Base-by-base conservation (phyloP, 257 asterid genomes). In the Paulownia fortunei region DNA sequence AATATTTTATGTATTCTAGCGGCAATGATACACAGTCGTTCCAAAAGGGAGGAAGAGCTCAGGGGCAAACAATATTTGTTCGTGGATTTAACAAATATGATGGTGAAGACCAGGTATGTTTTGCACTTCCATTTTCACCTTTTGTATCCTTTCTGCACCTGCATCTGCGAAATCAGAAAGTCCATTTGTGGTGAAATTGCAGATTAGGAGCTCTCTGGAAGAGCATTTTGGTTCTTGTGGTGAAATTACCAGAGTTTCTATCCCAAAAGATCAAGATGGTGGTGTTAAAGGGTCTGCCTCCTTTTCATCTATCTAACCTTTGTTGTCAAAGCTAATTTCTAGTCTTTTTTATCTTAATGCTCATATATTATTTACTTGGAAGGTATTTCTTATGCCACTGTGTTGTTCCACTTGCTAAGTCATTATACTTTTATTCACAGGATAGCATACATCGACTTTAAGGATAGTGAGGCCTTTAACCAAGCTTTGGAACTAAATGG, bases 161-260 rank as follows among this genome's bases (percentile, higher is more conserved):
- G 42, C 23, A 5, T 15, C 27, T 67, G 21, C n/a, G n/a, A n/a
- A n/a, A n/a, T n/a, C n/a, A n/a, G n/a, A n/a, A n/a, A n/a, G n/a
- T n/a, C n/a, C n/a, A n/a, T n/a, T n/a, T n/a, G n/a, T n/a, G n/a
- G n/a, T 6, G 49, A 21, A 52, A 4, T 63, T 86, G 49, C 95
- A 94, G 99, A 82, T 86, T 55, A 92, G 85, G 86, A 87, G 78
- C 72, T 82, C 89, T 26, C 82, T 94, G 58, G 81, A 89, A 71
- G 91, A 85, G 51, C 93, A 86, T 85, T 94, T 94, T 84, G 87
- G 84, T 26, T 76, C 87, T 64, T 94, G 97, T 80, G 98, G 98
- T 32, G 94, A 89, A 76, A 88, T 94, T 56, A 73, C 84, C 34
- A 86, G 90, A 76, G 80, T 90, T 37, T 84, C 92, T 42, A 51